phyloP scores from a whole-genome alignment of 768 basidiomycete species.

The Strobilomyces dryophilus region DNA sequence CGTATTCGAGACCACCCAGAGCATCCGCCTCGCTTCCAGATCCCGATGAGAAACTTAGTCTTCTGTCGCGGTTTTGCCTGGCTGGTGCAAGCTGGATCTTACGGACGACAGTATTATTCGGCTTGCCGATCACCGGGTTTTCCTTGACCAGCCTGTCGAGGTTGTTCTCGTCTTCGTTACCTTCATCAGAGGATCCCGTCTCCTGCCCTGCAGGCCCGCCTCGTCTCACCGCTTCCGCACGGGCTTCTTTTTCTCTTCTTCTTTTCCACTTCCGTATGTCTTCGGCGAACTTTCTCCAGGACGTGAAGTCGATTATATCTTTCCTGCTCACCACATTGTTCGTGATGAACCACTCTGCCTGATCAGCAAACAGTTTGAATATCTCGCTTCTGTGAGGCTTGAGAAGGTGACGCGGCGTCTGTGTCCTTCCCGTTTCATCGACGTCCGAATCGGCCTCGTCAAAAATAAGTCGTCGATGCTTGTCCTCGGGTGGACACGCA shows the following conservation, averaged over 20 bases:
- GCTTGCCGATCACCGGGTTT: constrained; percentile 30
- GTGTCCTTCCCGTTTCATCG: constrained; percentile 27
- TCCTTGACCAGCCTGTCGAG: constrained; percentile 11
- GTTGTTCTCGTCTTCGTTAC: not conserved
- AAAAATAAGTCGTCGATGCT: constrained; percentile 33
- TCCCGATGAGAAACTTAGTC: constrained; percentile 7
- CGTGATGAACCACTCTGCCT: constrained; percentile 56
- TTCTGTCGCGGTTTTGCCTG: not conserved
- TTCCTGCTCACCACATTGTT: constrained; percentile 35
- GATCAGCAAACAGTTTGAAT: constrained; percentile 47
- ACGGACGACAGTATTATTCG: constrained; percentile 10
- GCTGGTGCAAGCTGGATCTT: constrained; percentile 17
- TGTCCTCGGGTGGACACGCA: constrained; percentile 26
- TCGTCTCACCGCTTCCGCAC: constrained; percentile 18
- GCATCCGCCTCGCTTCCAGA: constrained; percentile 20
- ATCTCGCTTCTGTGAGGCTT: constrained; percentile 50
- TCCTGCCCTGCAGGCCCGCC: constrained; percentile 19
- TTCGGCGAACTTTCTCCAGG: constrained; percentile 47
- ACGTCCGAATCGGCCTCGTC: constrained; percentile 29
- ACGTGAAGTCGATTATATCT: constrained; percentile 37
- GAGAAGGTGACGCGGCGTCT: constrained; percentile 40
- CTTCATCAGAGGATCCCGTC: constrained; percentile 8
- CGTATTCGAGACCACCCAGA: constrained; percentile 35
- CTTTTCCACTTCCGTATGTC: constrained; percentile 29
- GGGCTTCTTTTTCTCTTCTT: constrained; percentile 20